Conservation (phyloP, 352 stramenopile genomes). For the Nothophytophthora sp. region DNA sequence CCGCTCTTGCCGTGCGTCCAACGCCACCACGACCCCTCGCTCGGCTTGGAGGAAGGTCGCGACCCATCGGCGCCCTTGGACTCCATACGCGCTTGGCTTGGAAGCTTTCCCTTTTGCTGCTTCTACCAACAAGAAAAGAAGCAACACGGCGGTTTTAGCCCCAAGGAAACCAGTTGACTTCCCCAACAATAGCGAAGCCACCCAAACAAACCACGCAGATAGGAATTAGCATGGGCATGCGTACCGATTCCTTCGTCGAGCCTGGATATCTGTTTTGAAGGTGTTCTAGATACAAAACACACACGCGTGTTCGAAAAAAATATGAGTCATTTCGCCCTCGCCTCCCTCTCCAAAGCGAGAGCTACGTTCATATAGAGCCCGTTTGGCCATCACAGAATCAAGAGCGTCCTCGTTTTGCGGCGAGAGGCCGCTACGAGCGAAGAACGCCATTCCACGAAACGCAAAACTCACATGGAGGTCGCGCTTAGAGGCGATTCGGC, state of each 20-base stretch:
- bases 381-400: too few relatives aligned
- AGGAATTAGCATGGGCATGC: too few relatives aligned
- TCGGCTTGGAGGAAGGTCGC: conserved; percentile 19
- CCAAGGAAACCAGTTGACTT: too few relatives aligned
- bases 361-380: too few relatives aligned
- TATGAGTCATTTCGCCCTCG: neutral
- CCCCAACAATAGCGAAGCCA: too few relatives aligned
- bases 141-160: conserved; percentile 10
- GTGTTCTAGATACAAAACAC: neutral
- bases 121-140: too few relatives aligned
- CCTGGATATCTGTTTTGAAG: neutral
- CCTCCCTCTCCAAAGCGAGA: too few relatives aligned
- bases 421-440: too few relatives aligned
- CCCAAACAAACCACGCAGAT: too few relatives aligned
- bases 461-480: conserved; percentile 15
- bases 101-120: conserved; percentile 1
- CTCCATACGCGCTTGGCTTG: conserved; percentile 29
- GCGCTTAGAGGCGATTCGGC: conserved; percentile 18
- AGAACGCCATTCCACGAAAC: neutral
- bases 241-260: conserved; percentile 14
- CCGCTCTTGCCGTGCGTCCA: conserved; percentile 79
- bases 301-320: conserved; percentile 7
- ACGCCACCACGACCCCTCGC: conserved; percentile 63
- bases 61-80: conserved; percentile 27
- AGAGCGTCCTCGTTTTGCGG: too few relatives aligned